These are phyloP conservation scores for Cocos nucifera DNA, from an alignment of 176 grass and related monocot genomes.

Conservation along the genomic window DNA sequence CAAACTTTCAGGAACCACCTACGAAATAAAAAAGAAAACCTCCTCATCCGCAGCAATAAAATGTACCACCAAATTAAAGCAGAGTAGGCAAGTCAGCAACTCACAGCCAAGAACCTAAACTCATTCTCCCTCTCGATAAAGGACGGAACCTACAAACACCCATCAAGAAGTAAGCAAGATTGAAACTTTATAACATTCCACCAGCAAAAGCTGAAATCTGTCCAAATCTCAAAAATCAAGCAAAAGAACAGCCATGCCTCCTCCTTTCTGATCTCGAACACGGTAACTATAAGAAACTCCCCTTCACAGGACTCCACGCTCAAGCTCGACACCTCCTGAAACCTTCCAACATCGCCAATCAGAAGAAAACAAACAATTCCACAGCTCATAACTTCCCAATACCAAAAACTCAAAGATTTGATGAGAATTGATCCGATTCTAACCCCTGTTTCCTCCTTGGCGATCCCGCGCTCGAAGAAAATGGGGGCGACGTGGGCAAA, in stretches of 20 bases:
- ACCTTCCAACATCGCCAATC: slow-evolving; percentile 8
- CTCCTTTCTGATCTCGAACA: slow-evolving; percentile 77
- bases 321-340: slow-evolving; percentile 82
- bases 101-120: slow-evolving; percentile 83
- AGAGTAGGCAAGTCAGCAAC: slow-evolving; percentile 2
- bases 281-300: slow-evolving; percentile 59
- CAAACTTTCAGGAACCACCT: slow-evolving; percentile 69
- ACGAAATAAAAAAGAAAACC: not conserved
- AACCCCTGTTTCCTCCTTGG: slow-evolving; percentile 42
- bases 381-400: not conserved
- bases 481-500: slow-evolving; percentile 82
- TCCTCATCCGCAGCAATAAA: not conserved
- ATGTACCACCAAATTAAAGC: slow-evolving; percentile 12
- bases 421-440: slow-evolving; percentile 9
- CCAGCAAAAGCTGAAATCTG: not conserved
- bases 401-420: not conserved
- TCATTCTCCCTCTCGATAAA: slow-evolving; percentile 91
- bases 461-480: slow-evolving; percentile 86
- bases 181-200: not conserved
- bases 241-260: slow-evolving; percentile 29
- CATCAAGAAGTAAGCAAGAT: not conserved
- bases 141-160: slow-evolving; percentile 49
- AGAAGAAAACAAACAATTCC: slow-evolving; percentile 10
- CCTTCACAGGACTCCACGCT: slow-evolving; percentile 64
- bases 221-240: not conserved